phyloP scores from a whole-genome alignment of 352 stramenopile species.

The Peronosclerospora sorghi region DNA sequence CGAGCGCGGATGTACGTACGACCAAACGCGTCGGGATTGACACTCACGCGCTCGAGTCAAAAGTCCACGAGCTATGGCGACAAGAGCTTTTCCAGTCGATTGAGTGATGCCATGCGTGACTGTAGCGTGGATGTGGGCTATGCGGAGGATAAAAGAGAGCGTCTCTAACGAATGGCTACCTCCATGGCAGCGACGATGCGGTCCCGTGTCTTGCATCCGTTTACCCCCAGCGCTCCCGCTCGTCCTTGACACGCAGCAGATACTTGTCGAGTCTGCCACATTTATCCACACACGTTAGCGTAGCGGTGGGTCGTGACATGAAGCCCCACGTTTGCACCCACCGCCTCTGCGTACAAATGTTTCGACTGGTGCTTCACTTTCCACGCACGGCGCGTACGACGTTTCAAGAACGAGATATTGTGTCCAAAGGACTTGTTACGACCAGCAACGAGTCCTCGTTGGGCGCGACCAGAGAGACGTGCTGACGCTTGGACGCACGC shows the following conservation, averaged over 20 bases:
- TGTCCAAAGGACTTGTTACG: constrained; percentile 91
- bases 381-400: constrained; percentile 85
- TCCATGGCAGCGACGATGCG: constrained; percentile 35
- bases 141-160: no score
- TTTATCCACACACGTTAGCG: constrained; percentile 90
- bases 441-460: constrained; percentile 87
- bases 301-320: constrained; percentile 89
- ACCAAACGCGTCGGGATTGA: no score
- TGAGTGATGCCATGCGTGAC: constrained; percentile 1
- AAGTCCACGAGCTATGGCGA: constrained; percentile 3
- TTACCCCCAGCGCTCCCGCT: constrained; percentile 65
- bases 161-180: no score
- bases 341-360: constrained; percentile 79
- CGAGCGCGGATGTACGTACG: no score
- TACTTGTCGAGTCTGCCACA: constrained; percentile 90
- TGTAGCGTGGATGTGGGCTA: constrained; percentile 18
- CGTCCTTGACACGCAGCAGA: constrained; percentile 83
- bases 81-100: constrained; percentile 15
- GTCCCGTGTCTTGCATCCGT: constrained; percentile 45
- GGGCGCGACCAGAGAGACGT: constrained; percentile 64
- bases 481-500: constrained; percentile 48
- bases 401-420: constrained; percentile 91
- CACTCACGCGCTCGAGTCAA: constrained; percentile 4
- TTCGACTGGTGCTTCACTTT: constrained; percentile 91
- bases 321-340: constrained; percentile 89